Conservation (phyloP, 495 filamentous ascomycete species). For the Lophiostoma macrostomum region DNA sequence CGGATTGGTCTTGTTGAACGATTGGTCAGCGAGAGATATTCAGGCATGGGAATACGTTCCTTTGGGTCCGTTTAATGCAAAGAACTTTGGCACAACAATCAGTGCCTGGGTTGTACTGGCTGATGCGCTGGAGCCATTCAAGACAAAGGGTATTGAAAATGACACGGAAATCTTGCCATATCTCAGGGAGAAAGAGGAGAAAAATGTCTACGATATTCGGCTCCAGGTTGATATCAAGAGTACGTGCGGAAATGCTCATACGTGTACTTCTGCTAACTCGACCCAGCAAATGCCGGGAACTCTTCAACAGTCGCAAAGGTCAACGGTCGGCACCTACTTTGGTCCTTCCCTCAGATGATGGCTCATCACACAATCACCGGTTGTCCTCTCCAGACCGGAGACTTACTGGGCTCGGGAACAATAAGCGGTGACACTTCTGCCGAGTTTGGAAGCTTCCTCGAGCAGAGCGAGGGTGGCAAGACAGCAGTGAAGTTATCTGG, state of each 20-base stretch:
- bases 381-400: constrained; percentile 76
- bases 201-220: constrained; percentile 69
- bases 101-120: constrained; percentile 84
- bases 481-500: constrained; percentile 61
- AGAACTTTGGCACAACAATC: constrained; percentile 91
- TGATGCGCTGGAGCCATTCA: constrained; percentile 76
- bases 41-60: constrained; percentile 81
- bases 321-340: constrained; percentile 72
- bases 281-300: constrained; percentile 53
- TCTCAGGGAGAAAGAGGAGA: constrained; percentile 60
- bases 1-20: constrained; percentile 86
- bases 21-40: constrained; percentile 91
- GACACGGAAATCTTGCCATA: constrained; percentile 64
- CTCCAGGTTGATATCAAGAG: constrained; percentile 72
- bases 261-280: neutral
- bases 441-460: constrained; percentile 72
- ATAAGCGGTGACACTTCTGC: constrained; percentile 68
- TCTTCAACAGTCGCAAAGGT: constrained; percentile 64
- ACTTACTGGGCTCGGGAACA: constrained; percentile 85
- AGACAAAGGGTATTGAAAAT: constrained; percentile 59
- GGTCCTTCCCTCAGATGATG: constrained; percentile 92
- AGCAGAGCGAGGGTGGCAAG: constrained; percentile 73
- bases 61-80: constrained; percentile 72
- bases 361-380: constrained; percentile 86
- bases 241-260: constrained; percentile 35